These are phyloP conservation scores for Artemisia annua DNA, from an alignment of 129 eudicot genomes.

Conservation along the genomic window DNA sequence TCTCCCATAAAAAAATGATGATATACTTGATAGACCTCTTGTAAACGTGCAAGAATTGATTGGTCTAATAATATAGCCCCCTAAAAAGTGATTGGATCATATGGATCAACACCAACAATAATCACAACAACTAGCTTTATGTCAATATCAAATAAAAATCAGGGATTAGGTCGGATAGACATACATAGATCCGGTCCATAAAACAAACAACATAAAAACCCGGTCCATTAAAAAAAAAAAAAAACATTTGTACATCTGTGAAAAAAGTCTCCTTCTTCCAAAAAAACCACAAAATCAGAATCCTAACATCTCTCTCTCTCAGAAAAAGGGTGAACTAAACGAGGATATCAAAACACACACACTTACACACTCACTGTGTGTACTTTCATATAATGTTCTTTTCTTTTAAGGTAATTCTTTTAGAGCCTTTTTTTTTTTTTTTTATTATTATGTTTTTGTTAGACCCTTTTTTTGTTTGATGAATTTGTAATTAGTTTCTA, in stretches of 20 bases:
- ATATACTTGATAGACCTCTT: not conserved
- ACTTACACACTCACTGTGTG: constrained; percentile 22
- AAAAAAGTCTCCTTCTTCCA: constrained; percentile 25
- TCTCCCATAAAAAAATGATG: no score
- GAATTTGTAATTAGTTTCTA: no score
- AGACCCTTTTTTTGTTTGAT: not conserved
- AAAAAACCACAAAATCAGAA: constrained; percentile 30
- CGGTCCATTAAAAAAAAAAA: constrained; percentile 3
- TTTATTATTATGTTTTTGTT: not conserved
- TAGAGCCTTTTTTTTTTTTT: not conserved
- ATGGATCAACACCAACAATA: not conserved
- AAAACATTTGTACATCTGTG: not conserved
- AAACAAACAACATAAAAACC: not conserved
- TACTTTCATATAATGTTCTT: constrained; percentile 35
- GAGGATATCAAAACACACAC: constrained; percentile 37
- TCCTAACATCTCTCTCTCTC: constrained; percentile 41
- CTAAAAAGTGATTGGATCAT: constrained; percentile 16
- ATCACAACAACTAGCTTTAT: constrained; percentile 12
- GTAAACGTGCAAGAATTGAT: constrained; percentile 19
- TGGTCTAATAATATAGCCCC: constrained; percentile 22
- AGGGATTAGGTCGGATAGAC: constrained; percentile 37
- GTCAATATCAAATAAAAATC: constrained; percentile 27
- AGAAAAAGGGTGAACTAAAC: constrained; percentile 43
- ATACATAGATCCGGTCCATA: constrained; percentile 22
- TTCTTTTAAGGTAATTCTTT: constrained; percentile 30